A percentile compares a stretch with the other conserved stretches of the same genome.
Conservation (phyloP, 768 basidiomycete genomes). For the Termitomyces sp. region DNA sequence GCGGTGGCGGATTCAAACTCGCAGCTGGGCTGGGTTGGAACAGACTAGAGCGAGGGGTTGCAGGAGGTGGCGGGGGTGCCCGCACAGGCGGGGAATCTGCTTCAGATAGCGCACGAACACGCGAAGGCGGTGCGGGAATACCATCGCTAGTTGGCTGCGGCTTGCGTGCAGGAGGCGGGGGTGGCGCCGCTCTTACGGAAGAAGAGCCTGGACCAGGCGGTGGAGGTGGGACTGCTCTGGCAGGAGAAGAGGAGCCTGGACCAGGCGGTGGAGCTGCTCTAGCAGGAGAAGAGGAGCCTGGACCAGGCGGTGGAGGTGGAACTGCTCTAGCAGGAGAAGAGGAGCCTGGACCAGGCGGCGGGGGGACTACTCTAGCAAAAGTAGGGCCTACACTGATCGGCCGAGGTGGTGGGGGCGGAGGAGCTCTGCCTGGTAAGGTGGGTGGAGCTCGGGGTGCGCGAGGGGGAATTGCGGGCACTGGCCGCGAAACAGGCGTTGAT, state of each 20-base stretch:
- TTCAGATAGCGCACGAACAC: slow-evolving; percentile 43
- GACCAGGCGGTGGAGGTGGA: slow-evolving; percentile 33
- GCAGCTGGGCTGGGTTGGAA: slow-evolving; percentile 15
- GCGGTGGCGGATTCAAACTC: slow-evolving; percentile 2
- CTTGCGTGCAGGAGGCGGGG: slow-evolving; percentile 40
- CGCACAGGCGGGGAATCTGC: slow-evolving; percentile 26
- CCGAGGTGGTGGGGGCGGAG: slow-evolving; percentile 38
- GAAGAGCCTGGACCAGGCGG: slow-evolving; percentile 31
- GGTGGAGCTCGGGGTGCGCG: slow-evolving; percentile 28
- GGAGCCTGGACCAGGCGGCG: slow-evolving; percentile 28
- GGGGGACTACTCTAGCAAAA: slow-evolving; percentile 30
- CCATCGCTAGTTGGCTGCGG: slow-evolving; percentile 19
- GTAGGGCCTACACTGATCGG: slow-evolving; percentile 27
- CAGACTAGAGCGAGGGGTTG: slow-evolving; percentile 23
- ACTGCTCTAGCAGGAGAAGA: slow-evolving; percentile 27
- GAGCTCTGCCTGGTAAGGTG: slow-evolving; percentile 25
- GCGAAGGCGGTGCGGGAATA: slow-evolving; percentile 29
- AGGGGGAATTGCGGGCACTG: slow-evolving; percentile 26
- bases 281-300: slow-evolving; percentile 19
- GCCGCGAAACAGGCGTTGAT: slow-evolving; percentile 17
- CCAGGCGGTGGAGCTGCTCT: slow-evolving; percentile 25
- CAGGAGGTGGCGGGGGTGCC: slow-evolving; percentile 27
- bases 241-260: slow-evolving; percentile 25
- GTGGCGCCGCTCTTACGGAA: too few species aligned
- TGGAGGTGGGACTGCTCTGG: slow-evolving; percentile 25